phyloP scores from a whole-genome alignment of 2,329 filamentous ascomycete species.

The Phyllosticta citribraziliensis region DNA sequence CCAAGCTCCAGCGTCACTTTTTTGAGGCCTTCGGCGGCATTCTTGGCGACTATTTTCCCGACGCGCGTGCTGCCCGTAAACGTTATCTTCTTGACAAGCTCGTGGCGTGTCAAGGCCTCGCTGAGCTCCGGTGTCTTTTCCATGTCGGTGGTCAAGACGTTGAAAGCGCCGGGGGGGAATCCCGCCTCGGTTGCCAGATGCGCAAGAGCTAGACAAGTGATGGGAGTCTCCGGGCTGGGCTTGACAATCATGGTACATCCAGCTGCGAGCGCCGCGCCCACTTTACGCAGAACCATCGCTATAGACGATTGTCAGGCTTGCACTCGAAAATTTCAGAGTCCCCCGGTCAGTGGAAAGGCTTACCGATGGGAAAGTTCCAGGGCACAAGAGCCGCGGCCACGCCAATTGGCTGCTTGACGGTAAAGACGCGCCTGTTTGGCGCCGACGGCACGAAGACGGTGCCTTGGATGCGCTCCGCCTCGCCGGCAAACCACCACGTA shows the following conservation, averaged over 20 bases:
- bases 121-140: slow-evolving; percentile 16
- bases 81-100: slow-evolving; percentile 30
- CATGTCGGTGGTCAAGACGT: slow-evolving; percentile 29
- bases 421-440: slow-evolving; percentile 56
- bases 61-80: slow-evolving; percentile 33
- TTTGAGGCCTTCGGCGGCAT: slow-evolving; percentile 35
- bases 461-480: slow-evolving; percentile 54
- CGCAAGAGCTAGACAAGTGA: slow-evolving; percentile 28
- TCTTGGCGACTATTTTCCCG: slow-evolving; percentile 32
- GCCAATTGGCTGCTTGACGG: slow-evolving; percentile 52
- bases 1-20: slow-evolving; percentile 35
- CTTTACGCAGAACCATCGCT: slow-evolving; percentile 25
- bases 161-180: slow-evolving; percentile 33
- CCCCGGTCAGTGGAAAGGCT: background rate
- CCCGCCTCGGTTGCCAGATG: slow-evolving; percentile 31
- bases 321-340: background rate
- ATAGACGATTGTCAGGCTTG: slow-evolving; percentile 17
- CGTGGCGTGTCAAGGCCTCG: slow-evolving; percentile 29
- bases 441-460: slow-evolving; percentile 49
- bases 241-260: slow-evolving; percentile 30
- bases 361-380: slow-evolving; percentile 33
- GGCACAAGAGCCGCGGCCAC: slow-evolving; percentile 34
- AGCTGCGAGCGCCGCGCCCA: slow-evolving; percentile 25
- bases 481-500: slow-evolving; percentile 50
- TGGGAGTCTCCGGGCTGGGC: slow-evolving; percentile 32